Conservation (phyloP, 1,284 basidiomycete species). For the Fomitopsis pinicola region DNA sequence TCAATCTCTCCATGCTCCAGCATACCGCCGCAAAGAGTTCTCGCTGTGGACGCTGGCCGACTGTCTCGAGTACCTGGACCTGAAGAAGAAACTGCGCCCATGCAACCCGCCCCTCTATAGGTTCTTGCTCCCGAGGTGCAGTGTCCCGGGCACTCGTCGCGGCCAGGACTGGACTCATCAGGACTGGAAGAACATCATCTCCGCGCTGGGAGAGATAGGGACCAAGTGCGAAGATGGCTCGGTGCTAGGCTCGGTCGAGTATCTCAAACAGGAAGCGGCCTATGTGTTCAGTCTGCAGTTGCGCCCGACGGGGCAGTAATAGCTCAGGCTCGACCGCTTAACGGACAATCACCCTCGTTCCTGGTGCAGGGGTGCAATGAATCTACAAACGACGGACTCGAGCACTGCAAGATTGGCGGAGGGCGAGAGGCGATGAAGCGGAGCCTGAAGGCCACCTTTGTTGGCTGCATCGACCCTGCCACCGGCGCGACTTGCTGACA, state of each 20-base stretch:
- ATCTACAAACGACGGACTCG: background rate
- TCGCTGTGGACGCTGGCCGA: constrained; percentile 50
- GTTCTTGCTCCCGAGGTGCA: constrained; percentile 49
- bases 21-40: constrained; percentile 36
- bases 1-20: constrained; percentile 55
- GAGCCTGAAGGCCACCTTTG: background rate
- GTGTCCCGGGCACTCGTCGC: constrained; percentile 42
- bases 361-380: background rate
- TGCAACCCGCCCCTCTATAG: constrained; percentile 39
- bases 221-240: constrained; percentile 46
- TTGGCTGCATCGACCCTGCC: background rate
- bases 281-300: constrained; percentile 45
- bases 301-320: constrained; percentile 37
- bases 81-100: constrained; percentile 25
- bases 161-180: constrained; percentile 68
- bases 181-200: constrained; percentile 56
- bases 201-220: constrained; percentile 44
- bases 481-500: background rate
- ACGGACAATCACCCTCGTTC: background rate
- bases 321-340: background rate
- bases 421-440: background rate
- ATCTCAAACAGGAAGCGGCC: constrained; percentile 44
- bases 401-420: background rate
- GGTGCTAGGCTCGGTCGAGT: constrained; percentile 44
- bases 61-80: constrained; percentile 51